Evolutionary conservation across 2,329 filamentous ascomycete genomes (phyloP).

Genomic region (Aspergillus intermedius): DNA sequence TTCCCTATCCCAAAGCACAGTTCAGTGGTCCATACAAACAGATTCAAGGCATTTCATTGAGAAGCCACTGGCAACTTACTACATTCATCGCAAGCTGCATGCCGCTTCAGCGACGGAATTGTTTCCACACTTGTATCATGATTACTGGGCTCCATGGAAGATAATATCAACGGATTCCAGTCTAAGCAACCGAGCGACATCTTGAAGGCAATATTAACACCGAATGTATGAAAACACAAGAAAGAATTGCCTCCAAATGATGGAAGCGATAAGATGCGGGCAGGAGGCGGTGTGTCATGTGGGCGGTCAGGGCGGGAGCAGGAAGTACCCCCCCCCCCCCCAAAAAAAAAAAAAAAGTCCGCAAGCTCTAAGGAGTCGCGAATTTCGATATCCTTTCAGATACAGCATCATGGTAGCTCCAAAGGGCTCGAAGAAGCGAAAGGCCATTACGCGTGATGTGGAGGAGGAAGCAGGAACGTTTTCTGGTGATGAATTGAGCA

Average conservation of each 20-base stretch:
- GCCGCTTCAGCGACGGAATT: conserved; percentile 31
- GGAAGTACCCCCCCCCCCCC: neutral
- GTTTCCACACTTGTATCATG: conserved; percentile 4
- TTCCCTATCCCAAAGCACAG: conserved; percentile 27
- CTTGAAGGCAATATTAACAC: neutral
- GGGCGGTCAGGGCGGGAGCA: conserved; percentile 25
- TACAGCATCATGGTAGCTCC: conserved; percentile 25
- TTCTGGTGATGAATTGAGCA: conserved; percentile 56
- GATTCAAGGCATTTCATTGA: neutral
- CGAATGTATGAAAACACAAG: neutral
- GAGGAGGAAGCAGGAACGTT: conserved; percentile 44
- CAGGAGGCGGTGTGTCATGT: conserved; percentile 28
- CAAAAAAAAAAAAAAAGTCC: conserved; percentile 23
- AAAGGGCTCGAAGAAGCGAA: conserved; percentile 55
- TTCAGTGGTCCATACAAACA: neutral
- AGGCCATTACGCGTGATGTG: conserved; percentile 52
- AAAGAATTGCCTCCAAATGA: conserved; percentile 7
- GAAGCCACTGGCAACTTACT: conserved; percentile 27
- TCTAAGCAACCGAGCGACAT: conserved; percentile 9
- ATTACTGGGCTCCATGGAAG: conserved; percentile 3
- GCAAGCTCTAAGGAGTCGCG: neutral
- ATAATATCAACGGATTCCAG: conserved; percentile 6
- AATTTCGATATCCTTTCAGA: neutral
- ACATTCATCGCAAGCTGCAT: conserved; percentile 45
- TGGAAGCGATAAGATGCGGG: conserved; percentile 17